Conservation (phyloP, 2,329 filamentous ascomycete genomes). For the Neodidymelliopsis sp. region DNA sequence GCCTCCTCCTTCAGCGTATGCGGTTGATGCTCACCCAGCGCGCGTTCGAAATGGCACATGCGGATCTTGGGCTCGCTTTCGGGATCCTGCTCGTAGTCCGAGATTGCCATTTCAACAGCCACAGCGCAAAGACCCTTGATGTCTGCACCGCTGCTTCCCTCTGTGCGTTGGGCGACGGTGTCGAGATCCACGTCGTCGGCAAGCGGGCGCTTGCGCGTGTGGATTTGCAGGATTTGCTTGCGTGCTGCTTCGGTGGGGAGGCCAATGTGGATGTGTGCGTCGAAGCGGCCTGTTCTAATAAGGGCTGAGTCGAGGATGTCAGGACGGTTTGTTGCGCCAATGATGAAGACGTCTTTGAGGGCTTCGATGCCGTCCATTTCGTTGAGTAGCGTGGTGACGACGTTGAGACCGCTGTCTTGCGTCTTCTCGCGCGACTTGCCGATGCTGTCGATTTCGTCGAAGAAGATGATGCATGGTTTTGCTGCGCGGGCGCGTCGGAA, state of each 20-base stretch:
- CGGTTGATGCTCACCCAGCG: constrained; percentile 49
- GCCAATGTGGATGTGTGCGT: constrained; percentile 84
- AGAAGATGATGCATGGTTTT: constrained; percentile 92
- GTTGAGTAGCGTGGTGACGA: constrained; percentile 86
- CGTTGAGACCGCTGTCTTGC: constrained; percentile 71
- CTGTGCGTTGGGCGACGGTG: constrained; percentile 68
- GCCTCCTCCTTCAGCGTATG: constrained; percentile 53
- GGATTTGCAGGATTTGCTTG: constrained; percentile 76
- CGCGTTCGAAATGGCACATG: constrained; percentile 60
- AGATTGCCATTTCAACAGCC: constrained; percentile 48
- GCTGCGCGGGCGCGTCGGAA: constrained; percentile 87
- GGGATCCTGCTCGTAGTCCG: constrained; percentile 36
- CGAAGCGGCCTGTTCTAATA: constrained; percentile 84
- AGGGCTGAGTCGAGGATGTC: constrained; percentile 86
- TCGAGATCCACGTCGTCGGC: constrained; percentile 70
- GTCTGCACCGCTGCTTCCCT: constrained; percentile 88
- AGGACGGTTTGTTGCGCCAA: constrained; percentile 91
- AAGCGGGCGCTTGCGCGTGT: constrained; percentile 68
- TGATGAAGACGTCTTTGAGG: constrained; percentile 81
- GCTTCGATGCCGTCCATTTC: constrained; percentile 96
- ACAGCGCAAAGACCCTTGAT: constrained; percentile 66
- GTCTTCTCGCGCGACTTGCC: constrained; percentile 63
- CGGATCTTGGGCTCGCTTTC: constrained; percentile 39
- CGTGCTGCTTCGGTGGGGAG: constrained; percentile 78
- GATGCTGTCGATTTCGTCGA: constrained; percentile 94